Percentiles rank a stretch among this genome's conserved stretches.
phyloP scores from a whole-genome alignment of 805 yeast species.

The Yarrowia yakushimensis region DNA sequence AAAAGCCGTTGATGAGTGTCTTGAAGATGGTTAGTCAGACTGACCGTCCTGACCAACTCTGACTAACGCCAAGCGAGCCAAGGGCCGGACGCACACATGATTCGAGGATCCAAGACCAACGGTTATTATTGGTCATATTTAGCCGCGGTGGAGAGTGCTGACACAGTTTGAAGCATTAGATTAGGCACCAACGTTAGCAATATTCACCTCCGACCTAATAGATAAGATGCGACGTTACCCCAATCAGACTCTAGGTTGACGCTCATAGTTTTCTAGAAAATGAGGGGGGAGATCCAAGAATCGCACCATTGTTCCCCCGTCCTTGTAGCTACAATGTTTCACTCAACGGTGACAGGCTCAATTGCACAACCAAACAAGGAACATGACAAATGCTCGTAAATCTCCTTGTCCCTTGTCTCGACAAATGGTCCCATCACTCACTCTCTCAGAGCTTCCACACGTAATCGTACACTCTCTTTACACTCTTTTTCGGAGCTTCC shows the following conservation, averaged over 20 bases:
- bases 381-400: too few species aligned
- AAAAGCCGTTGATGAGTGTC: too few species aligned
- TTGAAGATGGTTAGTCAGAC: too few species aligned
- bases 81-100: neutral
- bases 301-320: too few species aligned
- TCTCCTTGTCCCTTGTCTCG: neutral
- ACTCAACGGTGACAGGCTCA: too few species aligned
- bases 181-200: constrained; percentile 6
- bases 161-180: neutral
- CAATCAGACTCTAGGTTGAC: neutral
- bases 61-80: constrained; percentile 2
- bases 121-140: neutral
- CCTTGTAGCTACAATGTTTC: too few species aligned
- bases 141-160: neutral
- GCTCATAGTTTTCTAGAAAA: neutral
- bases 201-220: neutral
- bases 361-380: too few species aligned
- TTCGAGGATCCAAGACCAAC: neutral
- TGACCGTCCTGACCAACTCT: neutral
- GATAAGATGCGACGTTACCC: neutral
- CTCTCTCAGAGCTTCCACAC: neutral
- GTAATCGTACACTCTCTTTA: neutral
- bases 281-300: too few species aligned
- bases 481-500: neutral
- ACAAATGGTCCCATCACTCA: neutral